Evolutionary conservation across 2,329 filamentous ascomycete species (phyloP), one percentile per base, ranked within the genome.

Genomic region (Raffaelea albimanens): DNA sequence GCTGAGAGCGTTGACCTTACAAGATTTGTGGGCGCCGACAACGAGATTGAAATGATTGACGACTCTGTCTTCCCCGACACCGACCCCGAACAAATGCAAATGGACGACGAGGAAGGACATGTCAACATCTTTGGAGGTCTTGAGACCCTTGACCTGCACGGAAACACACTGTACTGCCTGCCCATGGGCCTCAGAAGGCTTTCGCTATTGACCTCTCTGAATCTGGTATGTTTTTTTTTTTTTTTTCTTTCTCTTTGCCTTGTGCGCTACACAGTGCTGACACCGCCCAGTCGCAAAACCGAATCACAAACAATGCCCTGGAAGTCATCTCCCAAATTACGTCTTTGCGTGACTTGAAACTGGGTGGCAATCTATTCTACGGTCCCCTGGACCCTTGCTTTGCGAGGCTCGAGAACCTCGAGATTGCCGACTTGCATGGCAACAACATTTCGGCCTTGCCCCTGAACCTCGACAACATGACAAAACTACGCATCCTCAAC

Each of bases 1-100:
- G 89, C 89, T 2, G 91, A 97, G 63, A 84, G 85, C 50, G 87
- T 97, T 11, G 91, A 97, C 59, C 67, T 97, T 41, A 85, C 83
- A 1, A 81, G 85, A 51, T 81, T 97, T 44, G 79, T 93, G 53
- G 89, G 86, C 5, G 89, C 91, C 9, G 89, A 95, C 59, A 97
- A 98, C 58, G 87, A 95, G 58, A 65, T 98, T 43, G 80, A 87
- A 57, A 70, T 72, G 29, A 71, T 97, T 31, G 76, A 80, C 2
- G 86, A 93, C 18, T 68, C 71, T 2, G 70, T 89, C 18, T 96
- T 97, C 56, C 90, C 91, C 0, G 89, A 96, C 56, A 64, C 73
- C 19, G 70, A 72, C 33, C 72, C 76, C 1, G 68, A 72, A 10
- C 70, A 76, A 18, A 62, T 80, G 36, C 70, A 76, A 18, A 62